phyloP scores from a whole-genome alignment of 2,329 filamentous ascomycete genomes.

The Paradendryphiella salina region DNA sequence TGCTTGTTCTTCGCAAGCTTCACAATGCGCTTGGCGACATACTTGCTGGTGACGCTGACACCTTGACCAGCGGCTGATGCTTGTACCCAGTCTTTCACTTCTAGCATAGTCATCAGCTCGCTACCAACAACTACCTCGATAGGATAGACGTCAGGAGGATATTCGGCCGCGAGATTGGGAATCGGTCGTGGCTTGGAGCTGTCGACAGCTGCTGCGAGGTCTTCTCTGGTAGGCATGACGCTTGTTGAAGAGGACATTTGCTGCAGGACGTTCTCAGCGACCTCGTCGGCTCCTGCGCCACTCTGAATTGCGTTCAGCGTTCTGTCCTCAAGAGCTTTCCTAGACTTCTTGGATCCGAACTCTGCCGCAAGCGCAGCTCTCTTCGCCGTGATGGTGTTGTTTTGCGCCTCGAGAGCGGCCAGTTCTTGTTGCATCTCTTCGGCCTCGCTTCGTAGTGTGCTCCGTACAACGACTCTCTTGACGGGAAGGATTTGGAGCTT shows the following conservation, averaged over 20 bases:
- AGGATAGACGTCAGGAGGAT: conserved; percentile 73
- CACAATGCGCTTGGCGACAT: conserved; percentile 66
- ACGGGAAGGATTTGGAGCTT: conserved; percentile 58
- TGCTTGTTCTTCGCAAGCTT: conserved; percentile 59
- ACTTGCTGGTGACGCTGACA: conserved; percentile 63
- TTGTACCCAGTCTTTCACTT: conserved; percentile 75
- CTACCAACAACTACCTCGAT: conserved; percentile 66
- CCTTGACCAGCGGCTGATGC: conserved; percentile 62
- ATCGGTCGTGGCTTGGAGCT: conserved; percentile 72
- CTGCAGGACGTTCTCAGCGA: conserved; percentile 58
- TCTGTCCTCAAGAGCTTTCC: conserved; percentile 71
- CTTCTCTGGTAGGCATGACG: conserved; percentile 67
- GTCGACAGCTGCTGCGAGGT: conserved; percentile 67
- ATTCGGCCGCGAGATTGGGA: conserved; percentile 67
- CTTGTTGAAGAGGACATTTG: conserved; percentile 64
- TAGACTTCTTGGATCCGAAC: conserved; percentile 85
- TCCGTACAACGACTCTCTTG: conserved; percentile 60
- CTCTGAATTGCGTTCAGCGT: conserved; percentile 70
- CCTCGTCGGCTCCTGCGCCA: conserved; percentile 31
- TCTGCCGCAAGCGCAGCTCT: conserved; percentile 72
- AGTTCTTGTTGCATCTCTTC: conserved; percentile 46
- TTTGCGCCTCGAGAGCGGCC: conserved; percentile 32
- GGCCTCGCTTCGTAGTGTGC: conserved; percentile 51
- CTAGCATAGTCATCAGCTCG: conserved; percentile 68
- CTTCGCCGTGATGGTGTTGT: conserved; percentile 57